Evolutionary conservation across 2,329 filamentous ascomycete genomes (phyloP).

Genomic region (Graphiopsis chlorocephala): DNA sequence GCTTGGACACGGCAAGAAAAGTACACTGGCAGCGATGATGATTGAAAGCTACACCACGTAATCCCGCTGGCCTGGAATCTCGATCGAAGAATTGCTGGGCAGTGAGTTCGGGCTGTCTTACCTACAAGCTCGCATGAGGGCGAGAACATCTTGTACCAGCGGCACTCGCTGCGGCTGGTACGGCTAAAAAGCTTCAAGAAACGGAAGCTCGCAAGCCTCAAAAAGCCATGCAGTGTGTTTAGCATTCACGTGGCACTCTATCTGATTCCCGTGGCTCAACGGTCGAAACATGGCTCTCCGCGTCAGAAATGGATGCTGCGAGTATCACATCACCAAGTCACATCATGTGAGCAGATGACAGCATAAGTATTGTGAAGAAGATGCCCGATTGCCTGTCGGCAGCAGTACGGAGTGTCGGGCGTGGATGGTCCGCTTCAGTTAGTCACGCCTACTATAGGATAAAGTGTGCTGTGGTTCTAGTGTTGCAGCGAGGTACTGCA

Average conservation of each 20-base stretch:
- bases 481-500: background rate
- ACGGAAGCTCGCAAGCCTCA: background rate
- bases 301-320: background rate
- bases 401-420: constrained; percentile 7
- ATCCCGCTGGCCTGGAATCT: background rate
- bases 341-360: constrained; percentile 1
- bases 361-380: background rate
- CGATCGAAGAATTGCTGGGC: background rate
- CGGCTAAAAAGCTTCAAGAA: background rate
- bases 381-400: background rate
- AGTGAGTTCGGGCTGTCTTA: background rate
- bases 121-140: background rate
- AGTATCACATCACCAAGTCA: background rate
- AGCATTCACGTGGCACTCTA: constrained; percentile 11
- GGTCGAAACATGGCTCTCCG: constrained; percentile 10
- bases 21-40: background rate
- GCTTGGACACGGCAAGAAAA: background rate
- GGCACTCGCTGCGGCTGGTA: background rate
- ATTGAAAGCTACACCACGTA: background rate
- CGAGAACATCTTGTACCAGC: constrained; percentile 9
- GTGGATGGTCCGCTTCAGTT: background rate
- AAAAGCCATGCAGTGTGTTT: background rate
- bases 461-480: background rate
- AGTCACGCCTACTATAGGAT: background rate
- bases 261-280: constrained; percentile 6